These are phyloP conservation scores for Fusarium foetens DNA, from an alignment of 2,329 filamentous ascomycete genomes.

Conservation along the genomic window DNA sequence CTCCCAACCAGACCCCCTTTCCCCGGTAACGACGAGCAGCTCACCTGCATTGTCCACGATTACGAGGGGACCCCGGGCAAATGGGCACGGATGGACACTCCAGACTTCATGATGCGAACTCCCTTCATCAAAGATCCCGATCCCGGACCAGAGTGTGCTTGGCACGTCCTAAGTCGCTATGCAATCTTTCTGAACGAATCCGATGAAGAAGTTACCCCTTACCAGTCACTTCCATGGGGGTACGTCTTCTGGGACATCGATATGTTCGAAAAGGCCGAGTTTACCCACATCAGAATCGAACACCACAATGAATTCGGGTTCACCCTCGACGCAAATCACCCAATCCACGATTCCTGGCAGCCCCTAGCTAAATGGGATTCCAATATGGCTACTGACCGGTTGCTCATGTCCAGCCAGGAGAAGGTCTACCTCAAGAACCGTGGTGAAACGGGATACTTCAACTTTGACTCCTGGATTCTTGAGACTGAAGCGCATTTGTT, in stretches of 20 bases:
- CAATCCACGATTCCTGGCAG: neutral
- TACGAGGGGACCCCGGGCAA: neutral
- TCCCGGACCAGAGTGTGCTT: conserved; percentile 1
- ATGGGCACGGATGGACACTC: neutral
- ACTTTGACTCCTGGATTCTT: neutral
- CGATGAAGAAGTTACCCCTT: too few relatives aligned
- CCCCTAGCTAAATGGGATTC: neutral
- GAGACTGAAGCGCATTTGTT: neutral
- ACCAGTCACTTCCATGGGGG: neutral
- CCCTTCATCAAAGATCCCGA: conserved; percentile 20
- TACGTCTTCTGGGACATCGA: conserved; percentile 25
- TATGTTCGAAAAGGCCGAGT: conserved; percentile 1
- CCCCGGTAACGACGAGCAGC: neutral
- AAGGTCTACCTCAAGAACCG: neutral
- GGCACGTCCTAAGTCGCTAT: neutral
- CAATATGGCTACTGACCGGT: neutral
- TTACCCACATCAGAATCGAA: neutral
- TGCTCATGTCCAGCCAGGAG: neutral
- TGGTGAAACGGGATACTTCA: conserved; percentile 6
- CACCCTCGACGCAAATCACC: neutral
- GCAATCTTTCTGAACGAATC: neutral
- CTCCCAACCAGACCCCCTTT: neutral
- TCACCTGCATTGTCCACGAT: neutral
- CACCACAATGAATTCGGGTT: neutral
- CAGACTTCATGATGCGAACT: conserved; percentile 1